Evolutionary conservation across 192 early-diverging fungal species (phyloP).

Genomic region (Coemansia sp.): DNA sequence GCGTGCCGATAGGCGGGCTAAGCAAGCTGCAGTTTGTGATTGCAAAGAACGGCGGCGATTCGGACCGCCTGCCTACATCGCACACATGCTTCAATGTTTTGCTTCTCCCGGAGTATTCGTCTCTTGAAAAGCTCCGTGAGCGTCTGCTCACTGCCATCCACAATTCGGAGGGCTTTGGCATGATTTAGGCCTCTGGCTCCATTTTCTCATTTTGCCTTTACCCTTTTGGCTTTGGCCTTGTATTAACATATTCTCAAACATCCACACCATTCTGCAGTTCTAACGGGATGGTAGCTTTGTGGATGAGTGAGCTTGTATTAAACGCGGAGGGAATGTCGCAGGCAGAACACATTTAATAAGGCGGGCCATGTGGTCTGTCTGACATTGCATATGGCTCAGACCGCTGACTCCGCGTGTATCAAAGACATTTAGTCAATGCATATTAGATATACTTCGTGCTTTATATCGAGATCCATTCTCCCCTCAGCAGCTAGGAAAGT

Average conservation of each 20-base stretch:
- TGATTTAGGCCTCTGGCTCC: conserved; percentile 53
- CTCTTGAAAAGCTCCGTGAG: conserved; percentile 75
- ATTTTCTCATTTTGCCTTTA: no score
- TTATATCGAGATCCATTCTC: neutral
- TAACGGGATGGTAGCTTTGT: no score
- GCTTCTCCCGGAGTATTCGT: conserved; percentile 78
- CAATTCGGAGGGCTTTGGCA: conserved; percentile 80
- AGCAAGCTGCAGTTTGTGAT: conserved; percentile 84
- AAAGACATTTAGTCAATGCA: no score
- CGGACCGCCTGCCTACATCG: conserved; percentile 84
- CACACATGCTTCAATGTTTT: conserved; percentile 94
- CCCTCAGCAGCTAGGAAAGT: neutral
- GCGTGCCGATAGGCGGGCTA: conserved; percentile 86
- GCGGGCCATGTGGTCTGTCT: neutral
- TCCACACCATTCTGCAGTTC: no score
- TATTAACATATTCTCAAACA: no score
- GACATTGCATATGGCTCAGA: neutral
- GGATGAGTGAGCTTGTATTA: no score
- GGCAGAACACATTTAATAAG: no score
- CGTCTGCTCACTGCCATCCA: conserved; percentile 76
- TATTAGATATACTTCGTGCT: no score
- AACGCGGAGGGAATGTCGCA: no score
- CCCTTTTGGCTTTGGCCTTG: no score
- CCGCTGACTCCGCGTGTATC: no score
- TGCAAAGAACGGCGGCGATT: conserved; percentile 81